phyloP scores from a whole-genome alignment of 192 early-diverging fungal species.

The Coemansia sp. region DNA sequence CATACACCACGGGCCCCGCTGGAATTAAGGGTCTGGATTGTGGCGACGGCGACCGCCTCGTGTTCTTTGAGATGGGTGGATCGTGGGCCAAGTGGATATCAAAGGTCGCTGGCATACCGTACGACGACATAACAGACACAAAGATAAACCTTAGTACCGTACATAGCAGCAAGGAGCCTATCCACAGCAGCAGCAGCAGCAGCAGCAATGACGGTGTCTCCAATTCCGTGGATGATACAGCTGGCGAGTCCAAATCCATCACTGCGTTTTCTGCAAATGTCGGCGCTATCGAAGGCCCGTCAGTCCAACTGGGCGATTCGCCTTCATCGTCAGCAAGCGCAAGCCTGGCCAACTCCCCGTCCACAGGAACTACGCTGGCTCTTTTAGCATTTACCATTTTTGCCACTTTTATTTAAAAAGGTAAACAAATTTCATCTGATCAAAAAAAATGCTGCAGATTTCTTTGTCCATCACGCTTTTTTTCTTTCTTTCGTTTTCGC shows the following conservation, averaged over 20 bases:
- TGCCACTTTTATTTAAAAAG: neutral
- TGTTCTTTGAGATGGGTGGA: slow-evolving; percentile 21
- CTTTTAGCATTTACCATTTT: neutral
- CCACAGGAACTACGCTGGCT: neutral
- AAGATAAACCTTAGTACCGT: neutral
- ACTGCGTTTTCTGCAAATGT: neutral
- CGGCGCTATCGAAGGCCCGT: neutral
- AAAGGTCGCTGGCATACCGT: slow-evolving; percentile 7
- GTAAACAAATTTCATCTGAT: too few relatives aligned
- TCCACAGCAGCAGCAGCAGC: neutral
- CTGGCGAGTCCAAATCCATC: neutral
- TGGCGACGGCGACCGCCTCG: neutral
- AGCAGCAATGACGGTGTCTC: neutral
- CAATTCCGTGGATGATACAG: neutral
- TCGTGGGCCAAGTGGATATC: slow-evolving; percentile 31
- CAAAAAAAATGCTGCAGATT: neutral
- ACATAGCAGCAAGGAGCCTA: neutral
- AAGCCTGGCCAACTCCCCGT: neutral
- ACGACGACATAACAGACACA: slow-evolving; percentile 7
- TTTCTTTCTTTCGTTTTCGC: neutral
- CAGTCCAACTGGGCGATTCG: neutral
- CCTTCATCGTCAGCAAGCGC: neutral
- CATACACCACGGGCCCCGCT: slow-evolving; percentile 7
- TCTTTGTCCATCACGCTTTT: neutral
- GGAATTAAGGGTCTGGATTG: neutral